Conservation (phyloP, 345 rosid species). For the Excoecaria cochinchinensis region DNA sequence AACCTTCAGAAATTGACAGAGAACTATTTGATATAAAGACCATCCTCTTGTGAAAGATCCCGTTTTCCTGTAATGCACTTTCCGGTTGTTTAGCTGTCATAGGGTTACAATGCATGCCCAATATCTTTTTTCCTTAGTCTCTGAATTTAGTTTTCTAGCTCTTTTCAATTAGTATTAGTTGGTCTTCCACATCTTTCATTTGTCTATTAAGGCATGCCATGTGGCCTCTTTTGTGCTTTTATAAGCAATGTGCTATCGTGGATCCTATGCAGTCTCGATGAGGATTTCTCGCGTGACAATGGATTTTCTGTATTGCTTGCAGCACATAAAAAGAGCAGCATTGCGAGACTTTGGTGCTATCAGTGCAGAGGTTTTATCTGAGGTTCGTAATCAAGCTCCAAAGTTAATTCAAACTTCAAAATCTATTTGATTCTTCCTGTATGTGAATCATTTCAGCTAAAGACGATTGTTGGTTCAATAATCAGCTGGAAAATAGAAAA, state of each 20-base stretch:
- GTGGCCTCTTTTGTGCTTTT: not conserved
- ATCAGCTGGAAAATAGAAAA: not conserved
- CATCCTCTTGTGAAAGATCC: not conserved
- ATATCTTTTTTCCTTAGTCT: not conserved
- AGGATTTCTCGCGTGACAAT: not conserved
- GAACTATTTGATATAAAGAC: not conserved
- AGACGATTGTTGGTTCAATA: not conserved
- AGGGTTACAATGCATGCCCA: not conserved
- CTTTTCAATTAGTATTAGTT: not conserved
- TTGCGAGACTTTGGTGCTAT: conserved; percentile 69
- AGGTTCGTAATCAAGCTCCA: conserved; percentile 43
- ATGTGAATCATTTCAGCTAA: not conserved
- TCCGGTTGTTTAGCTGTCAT: not conserved
- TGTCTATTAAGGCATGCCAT: not conserved
- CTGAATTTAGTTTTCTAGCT: not conserved
- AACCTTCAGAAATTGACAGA: not conserved
- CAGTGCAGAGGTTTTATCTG: conserved; percentile 86
- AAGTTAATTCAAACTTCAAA: not conserved
- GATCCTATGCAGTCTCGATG: not conserved
- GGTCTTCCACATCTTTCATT: not conserved
- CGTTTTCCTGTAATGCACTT: no score
- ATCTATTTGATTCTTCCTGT: not conserved
- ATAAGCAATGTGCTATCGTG: not conserved
- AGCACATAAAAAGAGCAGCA: conserved; percentile 80
- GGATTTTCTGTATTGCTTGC: conserved; percentile 19